Conservation (phyloP, 495 filamentous ascomycete genomes). For the Trichoderma orchidacearum region DNA sequence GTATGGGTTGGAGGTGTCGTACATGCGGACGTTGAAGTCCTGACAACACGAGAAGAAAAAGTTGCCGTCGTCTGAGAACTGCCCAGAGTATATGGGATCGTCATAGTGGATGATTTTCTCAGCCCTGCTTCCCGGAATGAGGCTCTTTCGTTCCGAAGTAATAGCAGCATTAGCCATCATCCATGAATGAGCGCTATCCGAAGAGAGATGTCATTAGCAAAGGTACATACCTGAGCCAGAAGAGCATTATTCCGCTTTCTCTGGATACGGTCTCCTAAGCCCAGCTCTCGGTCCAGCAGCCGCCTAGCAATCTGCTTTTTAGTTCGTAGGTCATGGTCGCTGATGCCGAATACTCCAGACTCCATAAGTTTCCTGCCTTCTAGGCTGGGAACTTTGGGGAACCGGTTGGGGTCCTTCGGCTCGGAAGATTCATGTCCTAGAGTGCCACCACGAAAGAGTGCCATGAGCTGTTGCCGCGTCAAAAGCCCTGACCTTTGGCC, state of each 20-base stretch:
- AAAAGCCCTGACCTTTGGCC: neutral
- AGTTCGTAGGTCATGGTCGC: conserved; percentile 35
- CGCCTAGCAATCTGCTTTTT: conserved; percentile 50
- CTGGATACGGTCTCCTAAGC: conserved; percentile 37
- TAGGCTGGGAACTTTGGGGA: conserved; percentile 68
- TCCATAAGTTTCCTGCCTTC: conserved; percentile 64
- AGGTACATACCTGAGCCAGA: conserved; percentile 34
- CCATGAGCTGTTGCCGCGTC: neutral
- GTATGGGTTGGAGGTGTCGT: conserved; percentile 93
- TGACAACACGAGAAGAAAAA: conserved; percentile 95
- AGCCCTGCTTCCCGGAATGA: conserved; percentile 59
- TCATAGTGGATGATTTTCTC: conserved; percentile 85
- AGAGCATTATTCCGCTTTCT: conserved; percentile 43
- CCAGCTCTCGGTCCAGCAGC: conserved; percentile 70
- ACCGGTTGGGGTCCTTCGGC: conserved; percentile 28
- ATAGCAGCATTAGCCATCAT: neutral
- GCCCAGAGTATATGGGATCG: conserved; percentile 79
- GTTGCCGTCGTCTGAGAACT: conserved; percentile 93
- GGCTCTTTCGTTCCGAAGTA: conserved; percentile 17
- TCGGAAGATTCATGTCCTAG: conserved; percentile 6
- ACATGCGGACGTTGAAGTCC: conserved; percentile 90
- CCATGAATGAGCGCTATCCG: too few species aligned
- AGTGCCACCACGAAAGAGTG: conserved; percentile 13
- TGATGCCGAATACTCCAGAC: conserved; percentile 61
- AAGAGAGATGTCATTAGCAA: too few species aligned